These are phyloP conservation scores for Talaromyces borbonicus DNA, from an alignment of 495 filamentous ascomycete genomes.

Conservation along the genomic window DNA sequence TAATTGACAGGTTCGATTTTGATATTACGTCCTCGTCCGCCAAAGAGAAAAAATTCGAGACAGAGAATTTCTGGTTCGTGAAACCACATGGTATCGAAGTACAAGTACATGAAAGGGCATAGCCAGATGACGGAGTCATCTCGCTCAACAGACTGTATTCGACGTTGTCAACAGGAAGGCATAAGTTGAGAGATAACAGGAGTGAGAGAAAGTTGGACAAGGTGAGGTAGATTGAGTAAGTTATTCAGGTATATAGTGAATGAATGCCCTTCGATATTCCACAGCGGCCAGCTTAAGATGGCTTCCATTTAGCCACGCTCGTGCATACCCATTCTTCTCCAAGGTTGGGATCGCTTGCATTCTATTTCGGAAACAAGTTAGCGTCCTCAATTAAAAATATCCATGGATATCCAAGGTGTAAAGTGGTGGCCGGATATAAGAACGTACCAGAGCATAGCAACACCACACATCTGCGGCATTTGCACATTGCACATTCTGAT, in stretches of 20 bases:
- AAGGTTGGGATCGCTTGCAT: background rate
- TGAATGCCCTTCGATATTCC: no score
- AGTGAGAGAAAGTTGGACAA: no score
- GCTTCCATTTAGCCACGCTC: slow-evolving; percentile 19
- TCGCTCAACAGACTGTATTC: no score
- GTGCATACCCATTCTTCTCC: slow-evolving; percentile 3
- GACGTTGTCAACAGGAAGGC: no score
- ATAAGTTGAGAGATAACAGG: no score
- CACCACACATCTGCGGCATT: slow-evolving; percentile 5
- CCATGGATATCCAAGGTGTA: background rate
- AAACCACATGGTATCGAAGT: slow-evolving; percentile 29
- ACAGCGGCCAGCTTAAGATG: no score
- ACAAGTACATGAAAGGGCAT: background rate
- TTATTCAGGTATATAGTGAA: no score
- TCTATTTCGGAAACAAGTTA: background rate
- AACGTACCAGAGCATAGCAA: slow-evolving; percentile 4
- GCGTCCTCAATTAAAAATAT: background rate
- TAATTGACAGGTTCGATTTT: slow-evolving; percentile 25
- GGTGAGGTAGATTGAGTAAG: no score
- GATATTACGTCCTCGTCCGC: slow-evolving; percentile 24
- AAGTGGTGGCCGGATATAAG: background rate
- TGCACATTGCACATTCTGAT: slow-evolving; percentile 7
- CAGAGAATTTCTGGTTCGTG: slow-evolving; percentile 40
- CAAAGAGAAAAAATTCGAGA: slow-evolving; percentile 21
- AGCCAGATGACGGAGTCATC: no score